Evolutionary conservation across 1,284 basidiomycete genomes (phyloP), one percentile per base, ranked within the genome.

Genomic region (Papiliotrema fonsecae): DNA sequence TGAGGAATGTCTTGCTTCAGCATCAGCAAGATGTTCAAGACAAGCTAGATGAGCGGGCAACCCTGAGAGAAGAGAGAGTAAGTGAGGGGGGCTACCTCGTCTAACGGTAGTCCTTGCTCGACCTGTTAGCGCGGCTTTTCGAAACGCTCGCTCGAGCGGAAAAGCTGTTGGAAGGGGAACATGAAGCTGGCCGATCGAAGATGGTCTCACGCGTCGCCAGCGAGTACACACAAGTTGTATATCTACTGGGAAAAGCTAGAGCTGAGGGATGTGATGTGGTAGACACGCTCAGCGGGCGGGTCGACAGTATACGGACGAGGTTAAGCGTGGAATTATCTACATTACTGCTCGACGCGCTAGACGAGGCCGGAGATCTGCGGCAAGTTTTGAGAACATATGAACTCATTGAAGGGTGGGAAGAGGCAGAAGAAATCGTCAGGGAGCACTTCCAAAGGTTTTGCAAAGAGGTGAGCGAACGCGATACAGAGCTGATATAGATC

Each of bases 141-240:
- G 90, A 94, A 61, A 88, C 87, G 7, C 79, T 91, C 9, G 79
- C 82, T 2, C 81, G 91, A 34, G 78, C 93, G 1, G 91, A 94
- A 68, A 84, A 82, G 7, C 77, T 96, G 21, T 76, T 93, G 14
- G 76, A 83, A 27, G 48, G 37, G 2, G 42, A 42, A 16, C 60
- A 59, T 10, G 64, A 63, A 11, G 53, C 52, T 6, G 62, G 60
- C 18, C 49, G 53, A 18, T 41, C 58, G 27, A 96, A 96, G 69
- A 84, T 90, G 62, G 78, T 97, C 4, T 80, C 82, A 14, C 82
- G 92, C 42, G 86, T 92, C 14, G 89, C 91, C 11, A 78, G 84
- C 11, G 93, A 96, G 70, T 96, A 93, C 67, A 88, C 82, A 2
- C 91, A 97, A 66, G 78, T 97, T n/a, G 77, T 90, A 30, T 97